Base-by-base conservation (phyloP, 2,329 filamentous ascomycete genomes). In the Alternaria sp. region DNA sequence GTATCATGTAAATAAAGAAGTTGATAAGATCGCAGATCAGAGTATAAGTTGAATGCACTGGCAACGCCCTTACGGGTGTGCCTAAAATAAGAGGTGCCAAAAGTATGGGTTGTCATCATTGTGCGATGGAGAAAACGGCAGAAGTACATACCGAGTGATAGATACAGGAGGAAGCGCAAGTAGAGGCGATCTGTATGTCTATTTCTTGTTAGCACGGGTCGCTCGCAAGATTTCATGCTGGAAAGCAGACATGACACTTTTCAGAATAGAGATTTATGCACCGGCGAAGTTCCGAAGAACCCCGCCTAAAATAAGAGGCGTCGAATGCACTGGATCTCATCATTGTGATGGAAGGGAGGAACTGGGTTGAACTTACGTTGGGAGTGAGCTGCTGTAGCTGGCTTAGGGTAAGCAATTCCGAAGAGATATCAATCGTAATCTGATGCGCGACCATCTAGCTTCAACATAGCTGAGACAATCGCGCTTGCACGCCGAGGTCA, bases 71-170 rank as follows among this genome's bases (percentile, higher is more conserved):
- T 68, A 69, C 67, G 68, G 67, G 47, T 28, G 85, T 32, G 56
- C 50, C 54, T 73, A 71, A 73, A 69, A 68, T 66, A 96, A 97
- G 93, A 97, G 93, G 93, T 97, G 93, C 93, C 93, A 97, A 92
- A 69, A 73, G 62, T 66, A 61, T 54, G 47, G 54, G 45, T 56
- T 60, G 52, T 72, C 70, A 70, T 71, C 71, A 67, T 67, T 71
- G 55, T 65, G 59, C 55, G 15, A 23, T 46, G 17, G 30, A 21
- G 43, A 26, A 19, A 40, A 40, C n/a, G n/a, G 36, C 36, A 1
- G 9, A 40, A 40, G n/a, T 17, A 40, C 36, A 17, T 40, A 40
- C 36, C 36, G 1, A 40, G n/a, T 17, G 17, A 8, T 17, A 17
- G n/a, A 40, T 40, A 6, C 15, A 17, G n/a, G 36, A 40, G 36